phyloP scores from a whole-genome alignment of 495 filamentous ascomycete species.

The Xylaria flabelliformis region DNA sequence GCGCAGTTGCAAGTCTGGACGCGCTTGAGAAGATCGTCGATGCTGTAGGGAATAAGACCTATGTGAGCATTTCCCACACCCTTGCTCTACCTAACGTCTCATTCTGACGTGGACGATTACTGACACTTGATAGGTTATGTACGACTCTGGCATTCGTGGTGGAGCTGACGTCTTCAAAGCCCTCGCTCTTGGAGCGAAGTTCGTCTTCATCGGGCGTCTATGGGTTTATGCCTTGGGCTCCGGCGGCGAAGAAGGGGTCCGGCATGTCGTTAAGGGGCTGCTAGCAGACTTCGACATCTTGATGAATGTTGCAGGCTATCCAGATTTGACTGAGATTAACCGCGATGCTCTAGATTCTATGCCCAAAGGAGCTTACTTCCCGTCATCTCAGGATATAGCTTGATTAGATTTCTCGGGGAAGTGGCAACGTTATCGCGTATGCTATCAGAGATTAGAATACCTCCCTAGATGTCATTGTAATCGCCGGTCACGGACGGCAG shows the following conservation, averaged over 20 bases:
- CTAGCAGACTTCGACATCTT: constrained; percentile 72
- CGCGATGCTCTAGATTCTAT: constrained; percentile 47
- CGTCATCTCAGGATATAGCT: constrained; percentile 30
- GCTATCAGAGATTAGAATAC: not conserved
- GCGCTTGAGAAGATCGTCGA: constrained; percentile 69
- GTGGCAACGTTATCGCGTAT: not conserved
- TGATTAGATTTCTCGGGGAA: constrained; percentile 11
- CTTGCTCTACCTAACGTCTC: not conserved
- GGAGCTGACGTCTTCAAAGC: constrained; percentile 68
- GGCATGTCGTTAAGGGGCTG: constrained; percentile 69
- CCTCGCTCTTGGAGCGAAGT: constrained; percentile 67
- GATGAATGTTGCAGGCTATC: constrained; percentile 69
- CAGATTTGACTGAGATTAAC: constrained; percentile 59
- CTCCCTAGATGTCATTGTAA: not conserved
- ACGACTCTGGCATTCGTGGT: constrained; percentile 65
- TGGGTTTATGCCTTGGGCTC: constrained; percentile 69
- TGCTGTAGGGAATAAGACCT: constrained; percentile 36
- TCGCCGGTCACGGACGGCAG: not conserved
- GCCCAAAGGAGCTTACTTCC: constrained; percentile 39
- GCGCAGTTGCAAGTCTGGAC: constrained; percentile 66
- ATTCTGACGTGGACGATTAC: not conserved
- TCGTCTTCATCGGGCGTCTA: constrained; percentile 67
- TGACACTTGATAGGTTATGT: constrained; percentile 58
- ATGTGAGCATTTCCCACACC: constrained; percentile 28
- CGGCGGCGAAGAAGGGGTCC: constrained; percentile 65